Evolutionary conservation across 1,284 basidiomycete species (phyloP).

Genomic region (Meira miltonrushii): DNA sequence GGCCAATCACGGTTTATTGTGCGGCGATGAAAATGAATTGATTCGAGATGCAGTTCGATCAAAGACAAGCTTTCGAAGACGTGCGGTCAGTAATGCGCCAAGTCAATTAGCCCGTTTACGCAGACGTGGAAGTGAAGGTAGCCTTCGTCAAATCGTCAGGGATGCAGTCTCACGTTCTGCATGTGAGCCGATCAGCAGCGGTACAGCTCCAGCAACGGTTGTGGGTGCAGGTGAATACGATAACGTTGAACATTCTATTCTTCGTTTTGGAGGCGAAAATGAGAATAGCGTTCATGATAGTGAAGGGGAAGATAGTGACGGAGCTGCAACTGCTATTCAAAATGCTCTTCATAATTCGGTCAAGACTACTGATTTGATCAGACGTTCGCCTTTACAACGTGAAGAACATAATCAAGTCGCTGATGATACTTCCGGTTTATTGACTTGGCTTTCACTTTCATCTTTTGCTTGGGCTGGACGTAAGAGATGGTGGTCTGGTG

Average conservation of each 20-base stretch:
- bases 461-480: not conserved
- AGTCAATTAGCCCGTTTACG: not conserved
- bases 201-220: too few relatives aligned
- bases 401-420: slow-evolving; percentile 5
- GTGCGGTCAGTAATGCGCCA: slow-evolving; percentile 5
- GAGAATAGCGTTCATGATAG: too few relatives aligned
- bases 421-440: not conserved
- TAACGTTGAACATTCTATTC: too few relatives aligned
- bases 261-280: too few relatives aligned
- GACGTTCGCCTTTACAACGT: not conserved
- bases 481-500: not conserved
- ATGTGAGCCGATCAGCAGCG: too few relatives aligned
- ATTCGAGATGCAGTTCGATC: not conserved
- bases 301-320: not conserved
- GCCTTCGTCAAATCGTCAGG: not conserved
- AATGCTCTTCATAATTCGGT: not conserved
- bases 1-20: slow-evolving; percentile 3
- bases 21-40: not conserved
- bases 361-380: not conserved
- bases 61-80: slow-evolving; percentile 1
- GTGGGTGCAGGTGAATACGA: too few relatives aligned
- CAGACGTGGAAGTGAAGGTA: not conserved
- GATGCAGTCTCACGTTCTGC: too few relatives aligned
- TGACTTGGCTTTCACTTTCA: not conserved
- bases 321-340: not conserved